phyloP scores from a whole-genome alignment of 2,329 filamentous ascomycete species.

The Colletotrichum sp. region DNA sequence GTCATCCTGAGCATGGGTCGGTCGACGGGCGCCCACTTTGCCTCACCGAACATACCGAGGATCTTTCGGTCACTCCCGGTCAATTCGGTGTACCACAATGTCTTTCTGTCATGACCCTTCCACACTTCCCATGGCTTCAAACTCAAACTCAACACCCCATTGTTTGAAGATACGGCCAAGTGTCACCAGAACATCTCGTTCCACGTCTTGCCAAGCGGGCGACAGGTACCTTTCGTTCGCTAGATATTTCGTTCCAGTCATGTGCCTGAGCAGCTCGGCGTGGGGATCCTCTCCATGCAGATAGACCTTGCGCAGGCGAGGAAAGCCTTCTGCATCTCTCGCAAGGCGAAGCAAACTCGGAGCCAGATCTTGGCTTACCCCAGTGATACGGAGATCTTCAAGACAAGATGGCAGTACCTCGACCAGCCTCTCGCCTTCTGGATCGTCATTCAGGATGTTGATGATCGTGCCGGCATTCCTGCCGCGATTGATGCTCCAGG shows the following conservation, averaged over 20 bases:
- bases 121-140: neutral
- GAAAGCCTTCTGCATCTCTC: neutral
- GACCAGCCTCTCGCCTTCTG: neutral
- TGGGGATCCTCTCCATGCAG: neutral
- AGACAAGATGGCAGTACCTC: neutral
- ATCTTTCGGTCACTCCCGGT: neutral
- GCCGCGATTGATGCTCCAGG: neutral
- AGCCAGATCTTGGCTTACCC: neutral
- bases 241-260: neutral
- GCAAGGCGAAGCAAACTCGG: neutral
- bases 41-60: neutral
- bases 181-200: neutral
- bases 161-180: neutral
- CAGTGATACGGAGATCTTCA: neutral
- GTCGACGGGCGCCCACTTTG: neutral
- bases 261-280: neutral
- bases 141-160: neutral
- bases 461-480: neutral
- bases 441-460: neutral
- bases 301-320: neutral
- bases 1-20: neutral
- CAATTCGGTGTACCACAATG: neutral
- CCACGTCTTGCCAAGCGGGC: neutral
- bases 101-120: neutral
- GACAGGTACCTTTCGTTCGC: neutral